Percentiles rank a stretch among this genome's conserved stretches.
These are phyloP conservation scores for Chamaenerion angustifolium DNA, from an alignment of 345 rosid genomes.

Conservation along the genomic window DNA sequence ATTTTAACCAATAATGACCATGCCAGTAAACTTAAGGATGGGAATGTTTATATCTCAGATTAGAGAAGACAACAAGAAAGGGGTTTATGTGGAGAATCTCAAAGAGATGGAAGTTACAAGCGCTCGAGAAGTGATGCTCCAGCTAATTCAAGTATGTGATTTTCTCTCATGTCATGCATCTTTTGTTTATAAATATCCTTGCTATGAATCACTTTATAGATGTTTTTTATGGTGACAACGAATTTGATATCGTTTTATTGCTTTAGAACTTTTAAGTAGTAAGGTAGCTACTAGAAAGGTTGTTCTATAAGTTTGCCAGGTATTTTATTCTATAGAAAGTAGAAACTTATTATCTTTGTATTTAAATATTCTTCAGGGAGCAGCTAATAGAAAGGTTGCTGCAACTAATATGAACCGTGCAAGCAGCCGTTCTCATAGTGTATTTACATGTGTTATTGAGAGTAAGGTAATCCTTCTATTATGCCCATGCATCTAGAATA, in stretches of 20 bases:
- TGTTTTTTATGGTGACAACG: neutral
- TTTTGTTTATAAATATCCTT: neutral
- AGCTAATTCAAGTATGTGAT: slow-evolving; percentile 54
- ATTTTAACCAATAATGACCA: neutral
- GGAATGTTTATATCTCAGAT: slow-evolving; percentile 27
- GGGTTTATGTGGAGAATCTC: slow-evolving; percentile 82
- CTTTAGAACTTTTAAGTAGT: too few relatives aligned
- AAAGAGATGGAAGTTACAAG: slow-evolving; percentile 85
- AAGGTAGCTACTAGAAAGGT: too few relatives aligned
- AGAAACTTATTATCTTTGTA: neutral
- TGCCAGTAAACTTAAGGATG: neutral
- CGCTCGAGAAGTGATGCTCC: slow-evolving; percentile 87
- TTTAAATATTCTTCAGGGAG: slow-evolving; percentile 46
- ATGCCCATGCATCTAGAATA: neutral
- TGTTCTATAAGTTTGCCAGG: too few relatives aligned
- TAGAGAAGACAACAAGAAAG: slow-evolving; percentile 90
- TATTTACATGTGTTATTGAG: slow-evolving; percentile 87
- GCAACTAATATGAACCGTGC: slow-evolving; percentile 97
- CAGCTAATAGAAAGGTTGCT: slow-evolving; percentile 95
- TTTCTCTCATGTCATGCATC: neutral
- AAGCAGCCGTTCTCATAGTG: slow-evolving; percentile 99
- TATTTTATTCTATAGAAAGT: too few relatives aligned
- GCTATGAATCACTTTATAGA: neutral
- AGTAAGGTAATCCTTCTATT: slow-evolving; percentile 46
- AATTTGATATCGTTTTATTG: neutral